These are phyloP conservation scores for Erysiphe pulchra DNA, from an alignment of 2,329 filamentous ascomycete genomes.

Conservation along the genomic window DNA sequence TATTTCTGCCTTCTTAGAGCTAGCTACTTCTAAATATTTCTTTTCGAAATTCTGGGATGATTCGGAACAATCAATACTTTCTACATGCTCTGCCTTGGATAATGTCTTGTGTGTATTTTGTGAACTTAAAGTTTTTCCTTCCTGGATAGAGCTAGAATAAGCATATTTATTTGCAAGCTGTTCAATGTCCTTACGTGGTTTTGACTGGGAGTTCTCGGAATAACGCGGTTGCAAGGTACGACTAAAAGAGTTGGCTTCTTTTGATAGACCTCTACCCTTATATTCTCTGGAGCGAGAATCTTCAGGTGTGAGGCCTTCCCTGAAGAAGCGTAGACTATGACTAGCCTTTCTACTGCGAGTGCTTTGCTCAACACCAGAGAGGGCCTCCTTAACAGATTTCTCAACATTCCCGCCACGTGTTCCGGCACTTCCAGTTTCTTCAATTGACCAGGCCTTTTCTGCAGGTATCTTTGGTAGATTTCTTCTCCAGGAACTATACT, in stretches of 20 bases:
- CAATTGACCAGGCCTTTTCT: slow-evolving; percentile 40
- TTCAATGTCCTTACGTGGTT: too few species aligned
- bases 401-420: slow-evolving; percentile 31
- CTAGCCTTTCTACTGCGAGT: slow-evolving; percentile 41
- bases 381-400: slow-evolving; percentile 34
- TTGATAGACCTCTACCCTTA: too few species aligned
- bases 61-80: background rate
- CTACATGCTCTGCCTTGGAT: background rate
- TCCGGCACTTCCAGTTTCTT: slow-evolving; percentile 21
- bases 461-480: slow-evolving; percentile 9
- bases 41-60: background rate
- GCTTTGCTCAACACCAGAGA: slow-evolving; percentile 34
- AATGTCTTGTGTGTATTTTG: slow-evolving; percentile 24
- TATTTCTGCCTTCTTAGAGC: slow-evolving; percentile 11
- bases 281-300: too few species aligned
- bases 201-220: too few species aligned
- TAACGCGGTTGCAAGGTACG: too few species aligned
- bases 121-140: too few species aligned
- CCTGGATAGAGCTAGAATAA: too few species aligned
- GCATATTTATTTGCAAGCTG: too few species aligned
- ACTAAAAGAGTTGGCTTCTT: too few species aligned
- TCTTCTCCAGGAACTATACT: slow-evolving; percentile 14
- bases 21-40: background rate
- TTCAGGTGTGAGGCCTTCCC: slow-evolving; percentile 36
- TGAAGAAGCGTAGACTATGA: slow-evolving; percentile 40